These are phyloP conservation scores for Pichia sp. DNA, from an alignment of 1,139 yeast genomes.

Conservation along the genomic window DNA sequence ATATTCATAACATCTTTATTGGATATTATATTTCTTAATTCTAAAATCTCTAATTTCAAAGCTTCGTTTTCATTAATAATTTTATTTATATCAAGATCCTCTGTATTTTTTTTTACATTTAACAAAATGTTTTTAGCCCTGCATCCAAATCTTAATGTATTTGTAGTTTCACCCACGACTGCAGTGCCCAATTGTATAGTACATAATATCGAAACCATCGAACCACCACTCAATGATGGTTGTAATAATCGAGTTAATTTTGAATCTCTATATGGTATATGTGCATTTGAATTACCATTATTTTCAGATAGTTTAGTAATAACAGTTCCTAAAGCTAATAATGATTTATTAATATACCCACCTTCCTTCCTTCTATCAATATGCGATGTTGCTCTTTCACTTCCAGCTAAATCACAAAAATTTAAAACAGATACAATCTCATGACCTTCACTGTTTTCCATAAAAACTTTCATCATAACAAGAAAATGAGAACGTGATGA, in stretches of 20 bases:
- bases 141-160: constrained; percentile 86
- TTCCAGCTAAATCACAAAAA: constrained; percentile 92
- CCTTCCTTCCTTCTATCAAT: constrained; percentile 87
- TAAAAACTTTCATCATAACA: constrained; percentile 26
- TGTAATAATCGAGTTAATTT: constrained; percentile 82
- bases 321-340: constrained; percentile 83
- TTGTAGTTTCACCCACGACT: constrained; percentile 69
- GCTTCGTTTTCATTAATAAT: constrained; percentile 40
- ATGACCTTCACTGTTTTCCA: constrained; percentile 5
- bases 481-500: constrained; percentile 83
- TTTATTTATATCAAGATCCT: constrained; percentile 36
- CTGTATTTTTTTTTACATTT: constrained; percentile 53
- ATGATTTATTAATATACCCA: constrained; percentile 81
- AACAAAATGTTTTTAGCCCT: constrained; percentile 82
- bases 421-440: constrained; percentile 62
- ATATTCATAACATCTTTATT: not conserved
- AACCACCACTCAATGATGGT: constrained; percentile 84
- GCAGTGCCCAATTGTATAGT: constrained; percentile 64
- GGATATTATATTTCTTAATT: constrained; percentile 5
- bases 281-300: constrained; percentile 32
- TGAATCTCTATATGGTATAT: constrained; percentile 88
- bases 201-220: constrained; percentile 81
- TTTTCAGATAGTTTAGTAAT: constrained; percentile 65
- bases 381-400: constrained; percentile 83
- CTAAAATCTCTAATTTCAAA: constrained; percentile 37